Percentiles rank a stretch among this genome's conserved stretches.
These are phyloP conservation scores for Metschnikowia cubensis DNA, from an alignment of 805 yeast genomes.

Conservation along the genomic window DNA sequence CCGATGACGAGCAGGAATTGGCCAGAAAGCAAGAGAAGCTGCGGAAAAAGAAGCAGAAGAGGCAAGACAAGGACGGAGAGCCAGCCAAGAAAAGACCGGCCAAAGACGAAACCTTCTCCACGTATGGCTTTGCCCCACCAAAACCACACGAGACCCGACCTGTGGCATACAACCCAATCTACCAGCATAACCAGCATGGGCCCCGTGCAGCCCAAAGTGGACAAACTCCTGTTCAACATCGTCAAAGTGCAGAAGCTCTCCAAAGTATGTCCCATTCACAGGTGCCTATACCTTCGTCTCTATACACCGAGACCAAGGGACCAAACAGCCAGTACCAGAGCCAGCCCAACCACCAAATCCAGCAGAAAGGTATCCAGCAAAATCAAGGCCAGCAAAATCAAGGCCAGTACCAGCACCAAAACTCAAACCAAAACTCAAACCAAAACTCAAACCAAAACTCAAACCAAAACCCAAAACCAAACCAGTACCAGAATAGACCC, in stretches of 20 bases:
- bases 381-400: too few species aligned
- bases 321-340: background rate
- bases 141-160: background rate
- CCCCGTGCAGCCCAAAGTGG: background rate
- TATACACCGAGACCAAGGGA: background rate
- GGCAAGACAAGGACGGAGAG: conserved; percentile 8
- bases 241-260: background rate
- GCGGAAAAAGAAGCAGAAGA: conserved; percentile 49
- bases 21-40: conserved; percentile 63
- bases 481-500: background rate
- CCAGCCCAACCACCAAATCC: too few species aligned
- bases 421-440: too few species aligned
- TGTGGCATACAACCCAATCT: conserved; percentile 2
- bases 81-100: conserved; percentile 20
- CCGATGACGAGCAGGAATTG: conserved; percentile 89
- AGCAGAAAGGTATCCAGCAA: too few species aligned
- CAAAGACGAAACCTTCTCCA: conserved; percentile 14
- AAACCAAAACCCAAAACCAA: too few species aligned
- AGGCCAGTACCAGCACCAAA: too few species aligned
- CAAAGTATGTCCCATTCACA: background rate
- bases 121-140: conserved; percentile 16
- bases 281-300: background rate
- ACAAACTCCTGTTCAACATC: too few species aligned
- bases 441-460: too few species aligned
- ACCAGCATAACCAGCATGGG: background rate